Percentiles rank a stretch among this genome's conserved stretches.
These are phyloP conservation scores for Boletus rubropictus DNA, from an alignment of 768 basidiomycete species.

Conservation along the genomic window DNA sequence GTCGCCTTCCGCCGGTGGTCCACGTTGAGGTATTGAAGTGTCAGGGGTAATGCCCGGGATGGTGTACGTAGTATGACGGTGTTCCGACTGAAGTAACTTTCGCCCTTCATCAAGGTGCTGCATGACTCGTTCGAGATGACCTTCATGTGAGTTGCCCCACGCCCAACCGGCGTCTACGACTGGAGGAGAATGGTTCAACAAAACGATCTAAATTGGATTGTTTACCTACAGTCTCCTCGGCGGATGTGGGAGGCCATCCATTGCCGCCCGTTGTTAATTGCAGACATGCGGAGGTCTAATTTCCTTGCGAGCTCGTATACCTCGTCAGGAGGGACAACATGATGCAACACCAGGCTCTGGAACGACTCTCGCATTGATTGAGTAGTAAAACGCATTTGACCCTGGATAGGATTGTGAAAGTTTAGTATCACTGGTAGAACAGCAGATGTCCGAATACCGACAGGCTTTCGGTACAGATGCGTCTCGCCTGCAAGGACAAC, in stretches of 20 bases:
- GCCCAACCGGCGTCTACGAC: conserved; percentile 29
- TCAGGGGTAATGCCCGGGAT: conserved; percentile 14
- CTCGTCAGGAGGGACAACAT: conserved; percentile 21
- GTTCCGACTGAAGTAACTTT: conserved; percentile 20
- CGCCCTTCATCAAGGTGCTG: conserved; percentile 28
- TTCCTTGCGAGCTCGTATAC: conserved; percentile 24
- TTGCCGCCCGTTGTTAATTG: conserved; percentile 23
- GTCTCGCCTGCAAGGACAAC: conserved; percentile 37
- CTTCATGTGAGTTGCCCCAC: conserved; percentile 28
- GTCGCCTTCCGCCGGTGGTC: conserved; percentile 15
- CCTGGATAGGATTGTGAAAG: conserved; percentile 9
- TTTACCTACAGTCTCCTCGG: conserved; percentile 34
- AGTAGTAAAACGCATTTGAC: conserved; percentile 25
- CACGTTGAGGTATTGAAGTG: conserved; percentile 9
- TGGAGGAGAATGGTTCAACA: conserved; percentile 5
- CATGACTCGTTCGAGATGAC: conserved; percentile 31
- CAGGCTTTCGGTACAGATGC: conserved; percentile 29
- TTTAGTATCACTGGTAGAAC: not conserved
- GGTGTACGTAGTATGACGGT: conserved; percentile 11
- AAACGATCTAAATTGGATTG: no score
- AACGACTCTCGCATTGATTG: conserved; percentile 15
- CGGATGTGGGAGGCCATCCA: conserved; percentile 38
- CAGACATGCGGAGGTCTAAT: conserved; percentile 20
- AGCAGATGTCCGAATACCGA: conserved; percentile 3
- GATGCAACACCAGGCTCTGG: conserved; percentile 21